Percentiles rank a stretch among this genome's conserved stretches.
Evolutionary conservation across 352 stramenopile species (phyloP).

Genomic region (Pilasporangium apinafurcum): DNA sequence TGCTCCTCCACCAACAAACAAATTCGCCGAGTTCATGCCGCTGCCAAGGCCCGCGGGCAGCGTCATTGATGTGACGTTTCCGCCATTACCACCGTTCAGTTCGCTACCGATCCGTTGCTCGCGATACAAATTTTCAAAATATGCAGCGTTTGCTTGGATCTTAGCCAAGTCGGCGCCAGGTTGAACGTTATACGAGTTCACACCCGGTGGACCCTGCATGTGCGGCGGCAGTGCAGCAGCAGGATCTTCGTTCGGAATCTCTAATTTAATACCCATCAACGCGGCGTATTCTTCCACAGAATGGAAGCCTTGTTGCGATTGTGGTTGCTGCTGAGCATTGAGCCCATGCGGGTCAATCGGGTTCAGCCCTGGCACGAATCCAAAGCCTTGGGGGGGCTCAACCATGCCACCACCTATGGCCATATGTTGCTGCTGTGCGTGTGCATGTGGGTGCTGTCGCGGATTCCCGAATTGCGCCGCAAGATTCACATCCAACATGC

Average conservation of each 20-base stretch:
- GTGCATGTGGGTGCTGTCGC: neutral
- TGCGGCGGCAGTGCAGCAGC: conserved; percentile 16
- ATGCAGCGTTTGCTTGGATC: conserved; percentile 76
- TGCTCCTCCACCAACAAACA: conserved; percentile 21
- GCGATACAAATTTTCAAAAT: conserved; percentile 76
- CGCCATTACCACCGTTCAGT: conserved; percentile 20
- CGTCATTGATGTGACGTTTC: conserved; percentile 58
- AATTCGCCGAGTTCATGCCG: conserved; percentile 38
- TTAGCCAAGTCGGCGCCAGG: conserved; percentile 40
- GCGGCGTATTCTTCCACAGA: conserved; percentile 78
- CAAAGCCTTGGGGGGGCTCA: conserved; percentile 22
- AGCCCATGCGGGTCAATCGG: conserved; percentile 16
- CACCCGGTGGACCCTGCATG: conserved; percentile 12
- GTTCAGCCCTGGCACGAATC: conserved; percentile 46
- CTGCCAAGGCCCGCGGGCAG: conserved; percentile 58
- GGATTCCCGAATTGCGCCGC: conserved; percentile 37
- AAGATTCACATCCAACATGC: conserved; percentile 44
- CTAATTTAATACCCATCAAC: conserved; percentile 82
- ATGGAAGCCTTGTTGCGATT: conserved; percentile 13
- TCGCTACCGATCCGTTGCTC: conserved; percentile 25
- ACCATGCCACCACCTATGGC: conserved; percentile 7
- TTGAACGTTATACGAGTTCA: conserved; percentile 28
- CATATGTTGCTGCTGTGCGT: conserved; percentile 7
- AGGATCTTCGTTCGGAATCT: conserved; percentile 36
- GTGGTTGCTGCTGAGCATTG: conserved; percentile 18